These are phyloP conservation scores for Agrocybe praecox DNA, from an alignment of 768 basidiomycete genomes.

Conservation along the genomic window DNA sequence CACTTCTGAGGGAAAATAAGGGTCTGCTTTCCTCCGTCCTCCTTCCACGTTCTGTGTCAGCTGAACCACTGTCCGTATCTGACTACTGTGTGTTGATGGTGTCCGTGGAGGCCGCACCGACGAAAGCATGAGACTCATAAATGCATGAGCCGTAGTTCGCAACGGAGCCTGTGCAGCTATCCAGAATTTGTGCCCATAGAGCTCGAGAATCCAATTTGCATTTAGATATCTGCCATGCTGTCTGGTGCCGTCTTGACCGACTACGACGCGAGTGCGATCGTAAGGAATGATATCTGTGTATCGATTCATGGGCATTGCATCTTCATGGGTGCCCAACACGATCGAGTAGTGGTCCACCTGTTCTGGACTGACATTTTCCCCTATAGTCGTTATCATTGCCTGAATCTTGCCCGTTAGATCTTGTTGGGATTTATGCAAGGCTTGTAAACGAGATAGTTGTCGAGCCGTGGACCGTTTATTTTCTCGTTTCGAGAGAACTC, in stretches of 20 bases:
- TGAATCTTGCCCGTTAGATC: background rate
- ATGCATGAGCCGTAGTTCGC: conserved; percentile 68
- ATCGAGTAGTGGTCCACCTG: conserved; percentile 57
- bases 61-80: conserved; percentile 78
- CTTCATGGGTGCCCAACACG: conserved; percentile 44
- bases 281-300: conserved; percentile 79
- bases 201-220: conserved; percentile 84
- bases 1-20: conserved; percentile 68
- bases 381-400: background rate
- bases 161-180: conserved; percentile 87
- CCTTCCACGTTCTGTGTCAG: conserved; percentile 75
- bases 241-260: conserved; percentile 20
- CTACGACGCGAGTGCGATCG: conserved; percentile 76
- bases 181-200: conserved; percentile 75
- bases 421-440: conserved; percentile 7
- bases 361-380: conserved; percentile 6
- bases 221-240: conserved; percentile 66
- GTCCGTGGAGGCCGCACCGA: conserved; percentile 34
- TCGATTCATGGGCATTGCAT: conserved; percentile 58
- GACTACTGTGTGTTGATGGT: conserved; percentile 34
- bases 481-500: conserved; percentile 37
- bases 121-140: conserved; percentile 69
- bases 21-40: conserved; percentile 71
- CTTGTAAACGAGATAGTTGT: conserved; percentile 19
- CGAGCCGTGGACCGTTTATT: conserved; percentile 32